phyloP scores from a whole-genome alignment of 2,329 filamentous ascomycete genomes.

The Fusarium veterinarium region DNA sequence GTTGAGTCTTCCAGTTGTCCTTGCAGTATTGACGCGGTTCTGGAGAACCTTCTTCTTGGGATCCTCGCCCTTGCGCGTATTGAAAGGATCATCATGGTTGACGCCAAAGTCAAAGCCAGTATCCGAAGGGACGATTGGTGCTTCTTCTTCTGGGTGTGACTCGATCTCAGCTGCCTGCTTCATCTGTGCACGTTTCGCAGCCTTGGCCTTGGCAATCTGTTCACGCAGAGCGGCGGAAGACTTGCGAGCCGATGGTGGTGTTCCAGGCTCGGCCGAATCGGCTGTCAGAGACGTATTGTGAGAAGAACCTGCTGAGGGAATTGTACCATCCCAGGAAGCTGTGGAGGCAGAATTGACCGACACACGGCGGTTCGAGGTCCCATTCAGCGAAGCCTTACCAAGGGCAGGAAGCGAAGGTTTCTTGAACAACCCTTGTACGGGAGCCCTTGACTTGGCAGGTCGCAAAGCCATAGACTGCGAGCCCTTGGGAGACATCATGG shows the following conservation, averaged over 20 bases:
- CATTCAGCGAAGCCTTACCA: constrained; percentile 36
- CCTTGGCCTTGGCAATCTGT: constrained; percentile 93
- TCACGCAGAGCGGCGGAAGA: constrained; percentile 86
- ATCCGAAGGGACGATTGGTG: constrained; percentile 60
- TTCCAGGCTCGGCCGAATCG: constrained; percentile 25
- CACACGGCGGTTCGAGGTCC: constrained; percentile 12
- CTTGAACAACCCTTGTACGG: constrained; percentile 64
- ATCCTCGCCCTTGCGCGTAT: constrained; percentile 68
- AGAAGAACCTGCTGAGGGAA: constrained; percentile 39
- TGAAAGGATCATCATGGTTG: constrained; percentile 74
- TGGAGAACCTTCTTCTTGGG: constrained; percentile 74
- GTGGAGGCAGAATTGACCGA: constrained; percentile 33
- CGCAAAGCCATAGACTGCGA: constrained; percentile 61
- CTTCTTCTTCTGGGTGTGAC: constrained; percentile 20
- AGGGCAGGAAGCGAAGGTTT: constrained; percentile 64
- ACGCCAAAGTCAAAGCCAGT: constrained; percentile 62
- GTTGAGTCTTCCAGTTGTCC: constrained; percentile 84
- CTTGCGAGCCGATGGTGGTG: constrained; percentile 59
- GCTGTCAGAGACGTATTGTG: constrained; percentile 23
- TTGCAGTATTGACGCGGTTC: constrained; percentile 77
- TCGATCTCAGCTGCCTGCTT: constrained; percentile 47
- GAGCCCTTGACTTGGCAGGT: constrained; percentile 62
- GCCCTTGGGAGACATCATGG: constrained; percentile 51
- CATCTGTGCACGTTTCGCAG: constrained; percentile 72
- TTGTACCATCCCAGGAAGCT: constrained; percentile 48